Percentiles rank a stretch among this genome's conserved stretches.
Evolutionary conservation across 257 asterid genomes (phyloP).

Genomic region (Paraleonurus japonicus): DNA sequence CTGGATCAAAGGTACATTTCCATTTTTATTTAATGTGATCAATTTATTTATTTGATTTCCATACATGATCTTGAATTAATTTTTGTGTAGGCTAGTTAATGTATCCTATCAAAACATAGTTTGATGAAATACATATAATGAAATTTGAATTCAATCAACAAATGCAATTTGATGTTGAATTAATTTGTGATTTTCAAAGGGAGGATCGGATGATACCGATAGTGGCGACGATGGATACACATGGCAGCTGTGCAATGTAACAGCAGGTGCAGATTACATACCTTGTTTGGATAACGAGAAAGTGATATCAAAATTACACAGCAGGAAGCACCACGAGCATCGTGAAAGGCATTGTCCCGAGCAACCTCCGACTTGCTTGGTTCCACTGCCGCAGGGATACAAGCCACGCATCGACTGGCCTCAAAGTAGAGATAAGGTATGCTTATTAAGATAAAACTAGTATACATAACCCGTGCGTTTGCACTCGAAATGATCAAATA

Average conservation of each 20-base stretch:
- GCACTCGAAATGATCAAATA: too few relatives aligned
- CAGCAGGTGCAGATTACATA: constrained; percentile 75
- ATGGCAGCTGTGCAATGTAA: constrained; percentile 71
- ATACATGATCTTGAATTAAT: background rate
- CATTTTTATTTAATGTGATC: too few relatives aligned
- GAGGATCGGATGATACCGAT: constrained; percentile 33
- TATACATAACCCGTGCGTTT: too few relatives aligned
- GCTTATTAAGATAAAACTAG: constrained; percentile 5
- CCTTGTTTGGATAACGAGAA: constrained; percentile 89
- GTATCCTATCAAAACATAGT: background rate
- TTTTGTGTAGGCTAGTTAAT: background rate
- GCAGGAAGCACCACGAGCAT: constrained; percentile 63
- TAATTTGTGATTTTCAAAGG: background rate
- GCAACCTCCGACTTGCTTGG: constrained; percentile 73
- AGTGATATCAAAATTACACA: constrained; percentile 49
- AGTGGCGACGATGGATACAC: constrained; percentile 23
- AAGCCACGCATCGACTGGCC: constrained; percentile 75
- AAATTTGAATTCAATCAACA: too few relatives aligned
- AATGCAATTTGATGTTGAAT: background rate
- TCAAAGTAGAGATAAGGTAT: constrained; percentile 84
- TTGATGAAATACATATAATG: background rate
- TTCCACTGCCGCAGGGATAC: constrained; percentile 70
- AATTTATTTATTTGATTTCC: too few relatives aligned
- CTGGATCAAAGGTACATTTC: constrained; percentile 9
- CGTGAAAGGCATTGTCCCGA: constrained; percentile 91